Evolutionary conservation across 2,329 filamentous ascomycete genomes (phyloP), one percentile per base, ranked within the genome.

Genomic region (Hyphodiscus sp.): DNA sequence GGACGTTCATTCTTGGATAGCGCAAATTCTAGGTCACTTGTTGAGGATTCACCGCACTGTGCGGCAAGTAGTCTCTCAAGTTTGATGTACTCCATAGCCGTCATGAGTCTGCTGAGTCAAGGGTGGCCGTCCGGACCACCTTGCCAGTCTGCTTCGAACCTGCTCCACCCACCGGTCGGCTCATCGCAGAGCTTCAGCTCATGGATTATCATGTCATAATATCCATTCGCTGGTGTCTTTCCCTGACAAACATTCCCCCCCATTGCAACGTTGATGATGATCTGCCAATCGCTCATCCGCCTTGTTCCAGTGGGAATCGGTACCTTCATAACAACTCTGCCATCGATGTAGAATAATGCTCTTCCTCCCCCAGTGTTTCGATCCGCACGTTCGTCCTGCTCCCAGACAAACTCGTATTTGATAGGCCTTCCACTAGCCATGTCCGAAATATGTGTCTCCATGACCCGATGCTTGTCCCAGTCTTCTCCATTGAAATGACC

Each of bases 211-310:
- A 83, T 73, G 53, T 83, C 80, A 61, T 83, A 83, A 20, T 69
- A 66, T 0, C 80, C 80, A 58, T 82, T 74, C 0, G 61, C 65
- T 0, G 80, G 80, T 15, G 71, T 67, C 61, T 72, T 73, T 0
- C 78, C 79, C 16, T 73, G 67, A 58, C 79, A 82, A 5, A 83
- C 80, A 54, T 78, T 81, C 0, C 80, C 80, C 0, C 80, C 80
- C 76, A 83, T 82, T 1, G 80, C 80, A n/a, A 83, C 72, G 54
- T 83, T 83, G 18, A 83, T 72, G 55, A 83, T 66, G 9, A 83
- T 68, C 18, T 74, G 74, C 68, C 75, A 82, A 23, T 83, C 80
- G 52, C 76, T 74, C 67, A 83, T 73, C 6, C 75, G 71, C 13
- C 80, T 69, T 2, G 77, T 81, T 0, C 79, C 78, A 1, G 63